Evolutionary conservation across 2,329 filamentous ascomycete genomes (phyloP).

Genomic region (Aspergillus caelatus): DNA sequence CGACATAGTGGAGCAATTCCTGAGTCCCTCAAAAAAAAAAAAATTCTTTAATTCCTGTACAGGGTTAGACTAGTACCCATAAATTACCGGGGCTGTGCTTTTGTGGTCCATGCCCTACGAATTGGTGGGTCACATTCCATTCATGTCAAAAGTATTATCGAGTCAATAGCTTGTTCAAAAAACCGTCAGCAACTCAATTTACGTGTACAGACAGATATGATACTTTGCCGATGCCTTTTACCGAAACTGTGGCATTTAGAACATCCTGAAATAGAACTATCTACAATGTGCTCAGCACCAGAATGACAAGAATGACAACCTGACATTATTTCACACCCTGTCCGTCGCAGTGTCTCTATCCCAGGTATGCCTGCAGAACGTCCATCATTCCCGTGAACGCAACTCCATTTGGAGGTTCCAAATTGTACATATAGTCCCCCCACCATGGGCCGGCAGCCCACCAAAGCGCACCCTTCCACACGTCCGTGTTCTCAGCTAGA

Average conservation of each 20-base stretch:
- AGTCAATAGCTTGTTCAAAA: too few species aligned
- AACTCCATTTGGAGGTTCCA: constrained; percentile 53
- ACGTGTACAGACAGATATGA: background rate
- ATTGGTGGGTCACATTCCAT: background rate
- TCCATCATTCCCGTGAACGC: constrained; percentile 44
- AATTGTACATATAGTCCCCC: constrained; percentile 52
- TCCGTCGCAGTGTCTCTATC: background rate
- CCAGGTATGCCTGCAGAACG: constrained; percentile 28
- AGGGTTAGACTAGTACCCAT: background rate
- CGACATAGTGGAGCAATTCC: background rate
- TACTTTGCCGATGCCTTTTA: background rate
- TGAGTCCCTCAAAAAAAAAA: background rate
- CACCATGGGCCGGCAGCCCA: constrained; percentile 60
- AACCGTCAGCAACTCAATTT: too few species aligned
- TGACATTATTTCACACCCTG: background rate
- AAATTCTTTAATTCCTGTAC: too few species aligned
- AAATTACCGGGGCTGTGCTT: background rate
- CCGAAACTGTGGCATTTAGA: background rate
- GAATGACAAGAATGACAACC: background rate
- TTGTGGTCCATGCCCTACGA: background rate
- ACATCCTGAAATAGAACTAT: background rate
- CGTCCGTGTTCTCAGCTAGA: constrained; percentile 52
- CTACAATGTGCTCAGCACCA: background rate
- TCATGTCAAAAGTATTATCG: too few species aligned
- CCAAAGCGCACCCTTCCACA: constrained; percentile 58